Percentiles rank a stretch among this genome's conserved stretches.
These are phyloP conservation scores for Erythrobasidium hasegawianum DNA, from an alignment of 1,284 basidiomycete genomes.

Conservation along the genomic window DNA sequence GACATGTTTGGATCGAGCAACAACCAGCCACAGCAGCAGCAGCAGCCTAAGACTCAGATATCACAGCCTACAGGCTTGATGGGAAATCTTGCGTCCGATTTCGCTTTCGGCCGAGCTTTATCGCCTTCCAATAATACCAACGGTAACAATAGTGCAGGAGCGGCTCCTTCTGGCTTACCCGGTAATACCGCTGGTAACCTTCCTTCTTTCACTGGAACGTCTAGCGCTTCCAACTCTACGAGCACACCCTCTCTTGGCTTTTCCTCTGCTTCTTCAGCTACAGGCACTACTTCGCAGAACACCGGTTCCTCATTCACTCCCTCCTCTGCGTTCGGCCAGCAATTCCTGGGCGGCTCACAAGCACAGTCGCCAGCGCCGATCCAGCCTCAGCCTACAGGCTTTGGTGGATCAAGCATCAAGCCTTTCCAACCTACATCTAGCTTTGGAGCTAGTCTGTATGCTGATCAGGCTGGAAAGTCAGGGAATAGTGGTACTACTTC, in stretches of 20 bases:
- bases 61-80: constrained; percentile 48
- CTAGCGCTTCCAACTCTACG: neutral
- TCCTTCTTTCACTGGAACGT: constrained; percentile 14
- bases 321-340: constrained; percentile 38
- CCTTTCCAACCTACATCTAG: constrained; percentile 86
- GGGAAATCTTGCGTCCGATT: constrained; percentile 50
- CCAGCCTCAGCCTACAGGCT: constrained; percentile 75
- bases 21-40: constrained; percentile 61
- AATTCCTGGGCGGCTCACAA: constrained; percentile 18
- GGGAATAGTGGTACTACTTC: neutral
- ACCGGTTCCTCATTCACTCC: constrained; percentile 34
- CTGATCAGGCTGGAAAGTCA: constrained; percentile 24
- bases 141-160: neutral
- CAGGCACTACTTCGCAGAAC: constrained; percentile 42
- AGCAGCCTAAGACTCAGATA: constrained; percentile 40
- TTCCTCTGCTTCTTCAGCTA: constrained; percentile 43
- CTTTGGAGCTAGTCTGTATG: constrained; percentile 58
- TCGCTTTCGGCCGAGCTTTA: constrained; percentile 40
- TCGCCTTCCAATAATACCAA: constrained; percentile 17
- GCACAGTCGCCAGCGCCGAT: constrained; percentile 47
- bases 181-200: constrained; percentile 21
- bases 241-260: constrained; percentile 55
- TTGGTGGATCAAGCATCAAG: constrained; percentile 63
- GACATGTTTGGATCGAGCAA: constrained; percentile 64
- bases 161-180: constrained; percentile 5